Evolutionary conservation across 139 green algal species (phyloP).

Genomic region (Chlamydomonas sp.): DNA sequence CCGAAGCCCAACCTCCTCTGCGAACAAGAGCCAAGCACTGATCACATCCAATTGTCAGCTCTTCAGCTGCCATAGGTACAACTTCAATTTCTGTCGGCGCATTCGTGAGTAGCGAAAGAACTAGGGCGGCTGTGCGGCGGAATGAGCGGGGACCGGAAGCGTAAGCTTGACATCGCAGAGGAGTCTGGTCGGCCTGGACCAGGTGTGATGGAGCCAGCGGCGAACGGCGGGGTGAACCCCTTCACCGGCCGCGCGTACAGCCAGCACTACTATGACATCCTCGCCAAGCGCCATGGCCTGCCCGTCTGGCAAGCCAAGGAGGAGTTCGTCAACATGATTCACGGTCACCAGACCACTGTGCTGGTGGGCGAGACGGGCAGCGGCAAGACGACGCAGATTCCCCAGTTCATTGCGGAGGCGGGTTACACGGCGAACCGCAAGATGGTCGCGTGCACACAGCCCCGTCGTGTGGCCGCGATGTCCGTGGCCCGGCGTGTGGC

Average conservation of each 20-base stretch:
- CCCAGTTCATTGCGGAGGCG: conserved; percentile 94
- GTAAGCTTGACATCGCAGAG: conserved; percentile 80
- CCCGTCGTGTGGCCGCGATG: conserved; percentile 96
- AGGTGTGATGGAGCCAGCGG: not conserved
- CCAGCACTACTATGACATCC: conserved; percentile 92
- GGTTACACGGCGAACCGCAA: conserved; percentile 82
- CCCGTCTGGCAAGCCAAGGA: conserved; percentile 96
- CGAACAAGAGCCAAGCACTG: too few species aligned
- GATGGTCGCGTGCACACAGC: conserved; percentile 89
- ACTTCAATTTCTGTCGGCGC: too few species aligned
- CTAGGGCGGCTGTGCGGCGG: not conserved
- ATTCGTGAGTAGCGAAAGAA: not conserved
- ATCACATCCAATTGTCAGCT: too few species aligned
- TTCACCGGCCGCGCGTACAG: conserved; percentile 90
- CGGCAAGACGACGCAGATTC: conserved; percentile 99
- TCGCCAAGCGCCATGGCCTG: conserved; percentile 87
- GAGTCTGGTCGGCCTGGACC: not conserved
- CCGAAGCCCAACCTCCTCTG: too few species aligned
- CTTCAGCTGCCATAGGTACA: too few species aligned
- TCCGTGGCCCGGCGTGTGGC: conserved; percentile 95
- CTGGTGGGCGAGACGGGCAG: conserved; percentile 97
- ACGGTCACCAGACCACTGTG: conserved; percentile 95
- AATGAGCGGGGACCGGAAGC: conserved; percentile 66
- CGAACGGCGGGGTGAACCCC: conserved; percentile 64
- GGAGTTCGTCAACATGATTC: conserved; percentile 95